These are phyloP conservation scores for Tolypocladium album DNA, from an alignment of 2,329 filamentous ascomycete species.

Conservation along the genomic window DNA sequence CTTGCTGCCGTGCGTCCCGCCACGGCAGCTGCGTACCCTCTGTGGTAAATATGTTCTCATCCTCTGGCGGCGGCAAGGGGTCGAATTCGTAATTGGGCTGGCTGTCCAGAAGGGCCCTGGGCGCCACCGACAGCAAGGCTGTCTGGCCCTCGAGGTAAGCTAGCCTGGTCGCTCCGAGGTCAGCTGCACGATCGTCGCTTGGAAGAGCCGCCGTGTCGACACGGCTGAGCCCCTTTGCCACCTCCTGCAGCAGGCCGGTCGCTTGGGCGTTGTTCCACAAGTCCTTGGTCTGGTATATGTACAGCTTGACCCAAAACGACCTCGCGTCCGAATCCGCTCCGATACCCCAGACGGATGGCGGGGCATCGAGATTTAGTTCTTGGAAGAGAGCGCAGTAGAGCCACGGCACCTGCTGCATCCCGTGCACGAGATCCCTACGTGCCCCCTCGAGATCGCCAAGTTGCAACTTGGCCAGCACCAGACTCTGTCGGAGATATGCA, in stretches of 20 bases:
- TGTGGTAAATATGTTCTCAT: constrained; percentile 40
- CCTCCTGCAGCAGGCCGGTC: constrained; percentile 56
- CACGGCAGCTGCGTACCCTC: constrained; percentile 32
- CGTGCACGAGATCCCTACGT: constrained; percentile 50
- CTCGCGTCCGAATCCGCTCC: constrained; percentile 50
- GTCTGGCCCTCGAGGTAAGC: constrained; percentile 69
- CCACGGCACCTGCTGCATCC: constrained; percentile 73
- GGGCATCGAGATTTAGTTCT: constrained; percentile 67
- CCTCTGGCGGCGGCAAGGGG: constrained; percentile 60
- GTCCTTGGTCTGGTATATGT: constrained; percentile 66
- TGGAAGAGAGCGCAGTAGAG: constrained; percentile 72
- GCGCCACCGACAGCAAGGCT: constrained; percentile 58
- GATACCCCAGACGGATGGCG: constrained; percentile 74
- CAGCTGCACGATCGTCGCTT: constrained; percentile 25
- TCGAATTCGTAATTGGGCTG: constrained; percentile 69
- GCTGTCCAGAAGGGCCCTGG: constrained; percentile 50
- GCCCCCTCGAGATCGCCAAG: constrained; percentile 56
- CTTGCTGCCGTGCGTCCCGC: constrained; percentile 14
- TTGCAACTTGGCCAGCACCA: constrained; percentile 66
- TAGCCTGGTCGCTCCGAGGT: constrained; percentile 56
- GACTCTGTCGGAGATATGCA: constrained; percentile 66
- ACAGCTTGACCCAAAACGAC: constrained; percentile 63
- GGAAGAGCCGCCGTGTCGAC: constrained; percentile 28
- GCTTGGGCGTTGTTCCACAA: constrained; percentile 76
- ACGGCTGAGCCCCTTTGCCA: constrained; percentile 45